Base-by-base conservation (phyloP, 1,284 basidiomycete species). In the Baeospora myosura region DNA sequence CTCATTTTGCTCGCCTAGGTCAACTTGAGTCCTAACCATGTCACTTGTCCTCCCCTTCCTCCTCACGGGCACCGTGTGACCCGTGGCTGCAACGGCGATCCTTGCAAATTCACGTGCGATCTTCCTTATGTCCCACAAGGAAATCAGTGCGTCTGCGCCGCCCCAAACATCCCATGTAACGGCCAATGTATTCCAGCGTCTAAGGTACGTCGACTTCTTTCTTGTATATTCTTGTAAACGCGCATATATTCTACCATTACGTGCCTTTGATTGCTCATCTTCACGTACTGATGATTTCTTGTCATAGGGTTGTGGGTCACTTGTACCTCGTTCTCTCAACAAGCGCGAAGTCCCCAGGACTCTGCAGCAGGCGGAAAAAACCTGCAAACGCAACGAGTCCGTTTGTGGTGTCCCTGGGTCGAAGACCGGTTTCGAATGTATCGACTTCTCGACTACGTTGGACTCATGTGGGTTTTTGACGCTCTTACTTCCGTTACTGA, bases 391-490 rank as follows among this genome's bases (percentile, higher is more conserved):
- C n/a, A 20, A 20, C 33, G 33, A 34, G 33, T 17, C 21, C 4
- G 33, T 34, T 20, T 34, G 33, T 20, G 33, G 33, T 34, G 10
- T 34, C 12, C n/a, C 12, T 4, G 33, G 33, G 24, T 40, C 38
- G 4, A n/a, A 16, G 7, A 25, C n/a, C 3, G 21, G 6, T 17
- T 28, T 34, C 21, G 33, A 34, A 34, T 34, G 33, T 20, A 34
- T 34, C 33, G 18, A 34, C 18, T n/a, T 34, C 33, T 16, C 33
- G 16, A 34, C 12, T 3, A n/a, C 16, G 18, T 20, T 34, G 2
- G 33, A 34, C 33, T 34, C 33, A 4, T 34, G 33, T 34, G 21
- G 18, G 33, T 17, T n/a, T n/a, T n/a, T n/a, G n/a, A n/a, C 33
- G 18, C 11, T 17, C 2, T 10, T 10, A 4, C 4, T 24, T 24